Percentiles rank a stretch among this genome's conserved stretches.
These are phyloP conservation scores for Colletotrichum horii DNA, from an alignment of 2,329 filamentous ascomycete species.

Conservation along the genomic window DNA sequence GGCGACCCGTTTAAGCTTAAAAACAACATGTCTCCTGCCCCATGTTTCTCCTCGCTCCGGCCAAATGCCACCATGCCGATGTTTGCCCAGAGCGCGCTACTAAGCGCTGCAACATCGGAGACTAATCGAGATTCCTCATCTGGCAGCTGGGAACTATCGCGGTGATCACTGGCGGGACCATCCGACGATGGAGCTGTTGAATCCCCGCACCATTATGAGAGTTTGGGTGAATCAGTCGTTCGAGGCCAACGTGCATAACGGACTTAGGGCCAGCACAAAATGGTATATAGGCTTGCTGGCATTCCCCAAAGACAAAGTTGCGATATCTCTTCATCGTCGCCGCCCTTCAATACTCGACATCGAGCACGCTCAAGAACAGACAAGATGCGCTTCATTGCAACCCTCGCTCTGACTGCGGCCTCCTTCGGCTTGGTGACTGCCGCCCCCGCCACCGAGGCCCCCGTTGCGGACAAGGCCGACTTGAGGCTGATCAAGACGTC, in stretches of 20 bases:
- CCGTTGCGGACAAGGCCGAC: background rate
- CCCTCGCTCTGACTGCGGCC: conserved; percentile 18
- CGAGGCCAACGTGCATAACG: background rate
- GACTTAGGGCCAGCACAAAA: background rate
- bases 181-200: background rate
- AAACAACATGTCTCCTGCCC: conserved; percentile 10
- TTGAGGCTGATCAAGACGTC: conserved; percentile 44
- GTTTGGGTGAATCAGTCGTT: background rate
- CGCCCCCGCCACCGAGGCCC: conserved; percentile 1
- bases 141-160: background rate
- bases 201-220: background rate
- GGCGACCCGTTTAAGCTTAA: conserved; percentile 19
- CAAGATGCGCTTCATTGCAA: conserved; percentile 19
- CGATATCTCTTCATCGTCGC: background rate
- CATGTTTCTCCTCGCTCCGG: conserved; percentile 13
- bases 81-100: background rate
- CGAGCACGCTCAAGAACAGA: background rate
- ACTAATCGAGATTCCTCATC: conserved; percentile 1
- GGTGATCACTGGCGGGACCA: background rate
- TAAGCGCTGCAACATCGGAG: background rate
- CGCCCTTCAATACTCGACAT: background rate
- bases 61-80: background rate
- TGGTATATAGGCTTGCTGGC: background rate
- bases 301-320: background rate
- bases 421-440: conserved; percentile 17